A percentile compares a stretch with the other conserved stretches of the same genome.
These are phyloP conservation scores for Schizopora paradoxa DNA, from an alignment of 1,284 basidiomycete genomes.

Conservation along the genomic window DNA sequence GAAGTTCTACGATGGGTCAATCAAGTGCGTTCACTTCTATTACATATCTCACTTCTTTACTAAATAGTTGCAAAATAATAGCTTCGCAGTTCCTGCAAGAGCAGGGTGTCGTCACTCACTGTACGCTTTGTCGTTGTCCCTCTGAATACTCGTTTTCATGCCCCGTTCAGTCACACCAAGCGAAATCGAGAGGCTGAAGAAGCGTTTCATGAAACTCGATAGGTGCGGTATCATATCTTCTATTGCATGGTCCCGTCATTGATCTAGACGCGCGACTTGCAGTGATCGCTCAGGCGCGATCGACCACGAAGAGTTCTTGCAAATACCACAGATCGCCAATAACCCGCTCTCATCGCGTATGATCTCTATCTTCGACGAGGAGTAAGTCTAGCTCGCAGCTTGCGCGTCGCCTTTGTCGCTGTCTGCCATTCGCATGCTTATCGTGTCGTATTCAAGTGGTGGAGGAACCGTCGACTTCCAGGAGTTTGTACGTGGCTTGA, in stretches of 20 bases:
- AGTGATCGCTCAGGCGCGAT: constrained; percentile 96
- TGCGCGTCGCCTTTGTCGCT: constrained; percentile 1
- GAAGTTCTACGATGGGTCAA: too few relatives aligned
- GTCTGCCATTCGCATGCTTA: background rate
- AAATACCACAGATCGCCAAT: constrained; percentile 98
- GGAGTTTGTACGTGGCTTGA: constrained; percentile 96
- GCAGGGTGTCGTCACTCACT: too few relatives aligned
- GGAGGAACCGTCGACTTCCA: constrained; percentile 99
- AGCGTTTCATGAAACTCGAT: constrained; percentile 99
- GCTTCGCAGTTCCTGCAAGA: too few relatives aligned
- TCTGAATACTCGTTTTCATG: too few relatives aligned
- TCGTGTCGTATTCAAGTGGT: constrained; percentile 52
- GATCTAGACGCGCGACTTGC: constrained; percentile 3
- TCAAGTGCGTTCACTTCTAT: too few relatives aligned
- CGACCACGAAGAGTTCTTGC: constrained; percentile 97
- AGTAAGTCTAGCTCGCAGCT: constrained; percentile 53
- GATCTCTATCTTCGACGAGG: constrained; percentile 99
- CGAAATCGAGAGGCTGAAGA: constrained; percentile 93
- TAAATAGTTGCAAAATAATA: too few relatives aligned
- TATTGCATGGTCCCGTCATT: background rate
- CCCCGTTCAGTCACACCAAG: constrained; percentile 74
- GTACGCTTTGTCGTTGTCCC: constrained; percentile 7
- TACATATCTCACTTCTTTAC: constrained; percentile 10
- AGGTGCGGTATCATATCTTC: constrained; percentile 39
- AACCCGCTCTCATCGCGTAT: constrained; percentile 95